Evolutionary conservation across 768 basidiomycete genomes (phyloP), one percentile per base, ranked within the genome.

Genomic region (Mycena filopes): DNA sequence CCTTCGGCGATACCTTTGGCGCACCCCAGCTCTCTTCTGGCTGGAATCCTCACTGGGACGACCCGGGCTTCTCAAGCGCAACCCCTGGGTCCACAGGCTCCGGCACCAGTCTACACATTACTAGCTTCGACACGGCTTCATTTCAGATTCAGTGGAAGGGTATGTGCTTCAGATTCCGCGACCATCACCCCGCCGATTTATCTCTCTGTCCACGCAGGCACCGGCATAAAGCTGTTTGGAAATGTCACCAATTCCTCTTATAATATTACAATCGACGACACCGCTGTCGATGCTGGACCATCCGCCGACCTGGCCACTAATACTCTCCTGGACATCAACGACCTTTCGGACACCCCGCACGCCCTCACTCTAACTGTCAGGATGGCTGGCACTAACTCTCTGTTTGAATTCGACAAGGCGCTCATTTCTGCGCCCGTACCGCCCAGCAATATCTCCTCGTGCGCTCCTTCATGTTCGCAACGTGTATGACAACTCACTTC

Each of bases 41-140:
- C 72, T 94, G 93, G 93, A 87, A 87, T 72, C 85, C 90, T 20
- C 85, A 82, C 76, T 92, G 84, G 75, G 75, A 79, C 3, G 51
- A 45, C 43, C 84, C 87, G 15, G 88, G 87, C 10, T 88, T 84
- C 56, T 79, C 82, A 0, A 59, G 67, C 33, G 62, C 75, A 15
- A 72, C 46, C 25, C 66, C 73, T 18, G 86, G 85, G 18, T 74
- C 81, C 55, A 75, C 78, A 43, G 89, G 87, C 16, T 79, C 77
- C 42, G 91, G 91, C 13, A 81, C 80, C 8, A 89, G 85, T 66
- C 80, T 78, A 28, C 92, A 93, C 71, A 79, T 86, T 60, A 93
- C 92, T n/a, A 82, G 84, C 11, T 78, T 73, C 60, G 73, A 90
- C 70, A 86, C 86, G 16, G 88, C 91, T 12, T 80, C 82, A 13